These are phyloP conservation scores for Wickerhamiella kurtzmanii DNA, from an alignment of 805 yeast species.

Conservation along the genomic window DNA sequence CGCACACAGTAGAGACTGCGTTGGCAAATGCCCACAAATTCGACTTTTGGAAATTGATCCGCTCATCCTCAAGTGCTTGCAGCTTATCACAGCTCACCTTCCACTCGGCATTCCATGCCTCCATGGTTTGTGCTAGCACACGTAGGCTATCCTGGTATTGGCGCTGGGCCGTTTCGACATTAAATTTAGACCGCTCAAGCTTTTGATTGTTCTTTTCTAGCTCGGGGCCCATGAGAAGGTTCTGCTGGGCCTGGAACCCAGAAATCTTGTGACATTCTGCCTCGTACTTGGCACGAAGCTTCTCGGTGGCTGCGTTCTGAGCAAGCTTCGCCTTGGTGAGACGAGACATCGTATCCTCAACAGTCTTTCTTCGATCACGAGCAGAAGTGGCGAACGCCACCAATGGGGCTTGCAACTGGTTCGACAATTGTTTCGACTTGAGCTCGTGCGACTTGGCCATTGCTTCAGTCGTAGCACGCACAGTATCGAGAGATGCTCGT, in stretches of 20 bases:
- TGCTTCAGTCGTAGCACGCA: slow-evolving; percentile 45
- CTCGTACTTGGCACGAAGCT: slow-evolving; percentile 36
- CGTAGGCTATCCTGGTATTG: slow-evolving; percentile 46
- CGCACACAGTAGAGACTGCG: slow-evolving; percentile 60
- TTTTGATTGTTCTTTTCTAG: slow-evolving; percentile 46
- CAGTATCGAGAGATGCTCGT: slow-evolving; percentile 43
- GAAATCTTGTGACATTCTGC: slow-evolving; percentile 45
- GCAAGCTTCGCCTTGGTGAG: slow-evolving; percentile 34
- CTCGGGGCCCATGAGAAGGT: slow-evolving; percentile 62
- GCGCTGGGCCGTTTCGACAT: slow-evolving; percentile 33
- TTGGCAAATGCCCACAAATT: slow-evolving; percentile 72
- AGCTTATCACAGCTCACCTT: slow-evolving; percentile 42
- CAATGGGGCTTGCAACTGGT: slow-evolving; percentile 41
- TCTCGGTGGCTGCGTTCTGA: slow-evolving; percentile 26
- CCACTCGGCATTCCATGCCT: slow-evolving; percentile 66
- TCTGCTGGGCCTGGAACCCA: slow-evolving; percentile 46
- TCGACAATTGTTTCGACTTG: slow-evolving; percentile 36
- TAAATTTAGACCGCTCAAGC: slow-evolving; percentile 35
- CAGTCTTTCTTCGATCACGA: slow-evolving; percentile 40
- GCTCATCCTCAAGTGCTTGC: slow-evolving; percentile 58
- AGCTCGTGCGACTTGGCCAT: slow-evolving; percentile 45
- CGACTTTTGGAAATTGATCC: slow-evolving; percentile 53
- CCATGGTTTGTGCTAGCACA: slow-evolving; percentile 42
- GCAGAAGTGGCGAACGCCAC: slow-evolving; percentile 38
- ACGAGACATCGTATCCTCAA: slow-evolving; percentile 45